phyloP scores from a whole-genome alignment of 352 stramenopile genomes.

The Phytophthora pinifolia region DNA sequence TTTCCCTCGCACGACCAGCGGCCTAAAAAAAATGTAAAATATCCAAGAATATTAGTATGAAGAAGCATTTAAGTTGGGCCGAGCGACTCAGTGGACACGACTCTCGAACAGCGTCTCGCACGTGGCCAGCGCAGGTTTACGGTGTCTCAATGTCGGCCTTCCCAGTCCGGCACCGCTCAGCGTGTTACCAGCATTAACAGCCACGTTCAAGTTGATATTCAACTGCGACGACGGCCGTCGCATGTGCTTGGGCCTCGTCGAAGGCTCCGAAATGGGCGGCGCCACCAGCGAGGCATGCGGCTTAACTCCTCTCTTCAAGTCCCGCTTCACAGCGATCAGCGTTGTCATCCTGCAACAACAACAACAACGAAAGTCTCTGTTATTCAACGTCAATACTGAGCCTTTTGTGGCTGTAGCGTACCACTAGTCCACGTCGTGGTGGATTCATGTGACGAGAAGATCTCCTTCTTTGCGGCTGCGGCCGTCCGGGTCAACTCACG shows the following conservation, averaged over 20 bases:
- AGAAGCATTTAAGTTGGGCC: slow-evolving; percentile 1
- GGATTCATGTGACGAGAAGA: slow-evolving; percentile 79
- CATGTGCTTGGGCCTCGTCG: slow-evolving; percentile 29
- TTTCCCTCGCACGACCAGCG: slow-evolving; percentile 17
- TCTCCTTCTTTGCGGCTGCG: slow-evolving; percentile 91
- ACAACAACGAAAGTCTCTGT: slow-evolving; percentile 1
- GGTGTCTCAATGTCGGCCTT: slow-evolving; percentile 49
- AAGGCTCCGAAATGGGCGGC: slow-evolving; percentile 39
- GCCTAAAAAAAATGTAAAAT: slow-evolving; percentile 20
- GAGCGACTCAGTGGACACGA: slow-evolving; percentile 42
- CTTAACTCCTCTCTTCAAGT: slow-evolving; percentile 62
- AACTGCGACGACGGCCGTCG: slow-evolving; percentile 35
- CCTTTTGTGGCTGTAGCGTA: slow-evolving; percentile 21
- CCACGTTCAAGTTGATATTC: slow-evolving; percentile 34
- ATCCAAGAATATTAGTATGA: slow-evolving; percentile 9
- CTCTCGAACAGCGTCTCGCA: slow-evolving; percentile 73
- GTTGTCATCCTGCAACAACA: slow-evolving; percentile 68
- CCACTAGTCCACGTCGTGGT: slow-evolving; percentile 89
- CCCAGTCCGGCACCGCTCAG: slow-evolving; percentile 17
- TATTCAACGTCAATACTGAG: not conserved
- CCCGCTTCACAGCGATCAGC: slow-evolving; percentile 71
- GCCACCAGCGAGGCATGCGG: slow-evolving; percentile 67
- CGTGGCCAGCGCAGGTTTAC: slow-evolving; percentile 65
- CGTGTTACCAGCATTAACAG: slow-evolving; percentile 17
- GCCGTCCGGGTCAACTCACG: too few relatives aligned